These are phyloP conservation scores for Thelephora terrestris DNA, from an alignment of 1,284 basidiomycete genomes.

Conservation along the genomic window DNA sequence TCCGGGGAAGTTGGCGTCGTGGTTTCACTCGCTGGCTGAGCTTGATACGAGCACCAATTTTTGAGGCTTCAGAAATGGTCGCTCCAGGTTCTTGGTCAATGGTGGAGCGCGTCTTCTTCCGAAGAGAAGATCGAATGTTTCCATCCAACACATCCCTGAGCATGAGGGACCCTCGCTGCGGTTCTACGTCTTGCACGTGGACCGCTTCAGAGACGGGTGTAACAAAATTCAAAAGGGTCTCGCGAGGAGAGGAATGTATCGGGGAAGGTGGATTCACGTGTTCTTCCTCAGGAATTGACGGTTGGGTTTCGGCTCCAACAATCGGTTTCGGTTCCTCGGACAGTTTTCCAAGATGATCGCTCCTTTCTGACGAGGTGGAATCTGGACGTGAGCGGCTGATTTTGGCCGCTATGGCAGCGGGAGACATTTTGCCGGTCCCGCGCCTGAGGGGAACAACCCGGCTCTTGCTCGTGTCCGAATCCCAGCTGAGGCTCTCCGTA, in stretches of 20 bases:
- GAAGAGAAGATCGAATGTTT: conserved; percentile 19
- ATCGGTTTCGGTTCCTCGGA: background rate
- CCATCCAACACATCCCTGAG: conserved; percentile 20
- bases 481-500: conserved; percentile 31
- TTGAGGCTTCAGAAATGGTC: conserved; percentile 42
- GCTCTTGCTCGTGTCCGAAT: conserved; percentile 44
- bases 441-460: conserved; percentile 53
- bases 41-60: conserved; percentile 22
- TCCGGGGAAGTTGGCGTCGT: conserved; percentile 36
- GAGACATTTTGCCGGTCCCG: conserved; percentile 42
- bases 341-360: conserved; percentile 1
- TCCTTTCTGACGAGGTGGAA: conserved; percentile 15
- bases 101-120: conserved; percentile 29
- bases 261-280: conserved; percentile 28
- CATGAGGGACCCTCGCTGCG: conserved; percentile 28
- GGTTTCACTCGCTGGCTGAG: conserved; percentile 32
- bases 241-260: conserved; percentile 23
- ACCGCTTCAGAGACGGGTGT: conserved; percentile 15
- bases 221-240: conserved; percentile 26
- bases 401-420: conserved; percentile 45
- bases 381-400: conserved; percentile 25
- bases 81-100: conserved; percentile 12
- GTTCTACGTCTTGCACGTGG: conserved; percentile 19
- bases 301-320: background rate
- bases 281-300: conserved; percentile 26